Conservation (phyloP, 176 grass and related monocot species). For the Oropetium thomaeum region DNA sequence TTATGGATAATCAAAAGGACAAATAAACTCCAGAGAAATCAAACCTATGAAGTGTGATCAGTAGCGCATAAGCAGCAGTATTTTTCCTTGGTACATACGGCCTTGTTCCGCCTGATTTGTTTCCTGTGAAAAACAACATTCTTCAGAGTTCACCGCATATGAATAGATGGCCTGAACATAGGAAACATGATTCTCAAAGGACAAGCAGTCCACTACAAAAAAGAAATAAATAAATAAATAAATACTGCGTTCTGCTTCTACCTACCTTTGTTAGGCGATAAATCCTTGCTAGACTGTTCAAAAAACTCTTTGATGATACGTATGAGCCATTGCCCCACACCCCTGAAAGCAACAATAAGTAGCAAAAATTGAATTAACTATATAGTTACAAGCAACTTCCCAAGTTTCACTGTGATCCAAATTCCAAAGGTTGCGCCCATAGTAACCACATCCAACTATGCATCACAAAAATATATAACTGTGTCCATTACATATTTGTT, state of each 20-base stretch:
- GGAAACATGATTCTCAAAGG: not conserved
- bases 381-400: not conserved
- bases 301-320: constrained; percentile 59
- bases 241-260: not conserved
- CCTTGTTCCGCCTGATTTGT: constrained; percentile 51
- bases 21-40: not conserved
- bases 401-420: not conserved
- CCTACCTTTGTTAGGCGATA: constrained; percentile 30
- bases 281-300: constrained; percentile 22
- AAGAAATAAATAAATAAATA: too few species aligned
- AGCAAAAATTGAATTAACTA: not conserved
- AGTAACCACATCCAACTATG: not conserved
- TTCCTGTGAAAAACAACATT: constrained; percentile 38
- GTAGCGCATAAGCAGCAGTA: constrained; percentile 63
- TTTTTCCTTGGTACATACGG: constrained; percentile 75
- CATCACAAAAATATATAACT: not conserved
- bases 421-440: not conserved
- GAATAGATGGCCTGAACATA: not conserved
- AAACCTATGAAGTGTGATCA: constrained; percentile 75
- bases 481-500: not conserved
- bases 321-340: constrained; percentile 61
- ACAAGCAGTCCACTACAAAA: not conserved
- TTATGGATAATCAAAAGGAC: not conserved
- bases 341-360: constrained; percentile 38
- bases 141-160: not conserved